phyloP scores from a whole-genome alignment of 2,329 filamentous ascomycete genomes.

The Colletotrichum orchidophilum region DNA sequence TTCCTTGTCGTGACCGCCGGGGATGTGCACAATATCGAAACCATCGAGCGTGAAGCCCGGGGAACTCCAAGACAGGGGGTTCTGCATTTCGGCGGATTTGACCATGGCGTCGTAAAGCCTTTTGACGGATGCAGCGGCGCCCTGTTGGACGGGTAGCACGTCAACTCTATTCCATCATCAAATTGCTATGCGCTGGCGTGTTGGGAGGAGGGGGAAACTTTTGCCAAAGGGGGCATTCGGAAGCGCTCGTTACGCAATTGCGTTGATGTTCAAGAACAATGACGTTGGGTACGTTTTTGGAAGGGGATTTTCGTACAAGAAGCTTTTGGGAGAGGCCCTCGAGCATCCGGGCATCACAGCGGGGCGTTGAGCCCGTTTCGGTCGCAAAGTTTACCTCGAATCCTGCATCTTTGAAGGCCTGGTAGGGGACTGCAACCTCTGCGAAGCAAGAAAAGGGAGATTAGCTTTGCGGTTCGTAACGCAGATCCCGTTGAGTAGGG shows the following conservation, averaged over 20 bases:
- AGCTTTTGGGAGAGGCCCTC: conserved; percentile 59
- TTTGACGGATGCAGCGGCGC: conserved; percentile 53
- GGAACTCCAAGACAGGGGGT: conserved; percentile 55
- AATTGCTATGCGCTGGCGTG: neutral
- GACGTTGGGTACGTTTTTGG: neutral
- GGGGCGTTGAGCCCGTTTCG: conserved; percentile 55
- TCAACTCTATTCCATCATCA: neutral
- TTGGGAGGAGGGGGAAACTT: neutral
- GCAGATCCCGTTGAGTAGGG: neutral
- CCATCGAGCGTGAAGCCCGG: conserved; percentile 53
- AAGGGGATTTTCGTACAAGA: conserved; percentile 48
- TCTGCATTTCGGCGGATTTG: conserved; percentile 50
- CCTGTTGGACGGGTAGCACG: conserved; percentile 41
- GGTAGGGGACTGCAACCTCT: conserved; percentile 62
- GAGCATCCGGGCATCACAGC: conserved; percentile 60
- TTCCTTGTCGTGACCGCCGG: conserved; percentile 62
- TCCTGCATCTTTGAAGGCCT: conserved; percentile 56
- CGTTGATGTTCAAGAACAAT: neutral
- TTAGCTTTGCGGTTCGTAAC: conserved; percentile 25
- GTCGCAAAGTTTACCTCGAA: conserved; percentile 61
- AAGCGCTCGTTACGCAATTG: neutral
- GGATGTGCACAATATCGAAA: conserved; percentile 60
- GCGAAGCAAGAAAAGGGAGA: neutral
- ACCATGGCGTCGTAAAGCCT: conserved; percentile 55
- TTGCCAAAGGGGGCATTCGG: neutral